phyloP scores from a whole-genome alignment of 176 grass and related monocot species.

The Eragrostis curvula region DNA sequence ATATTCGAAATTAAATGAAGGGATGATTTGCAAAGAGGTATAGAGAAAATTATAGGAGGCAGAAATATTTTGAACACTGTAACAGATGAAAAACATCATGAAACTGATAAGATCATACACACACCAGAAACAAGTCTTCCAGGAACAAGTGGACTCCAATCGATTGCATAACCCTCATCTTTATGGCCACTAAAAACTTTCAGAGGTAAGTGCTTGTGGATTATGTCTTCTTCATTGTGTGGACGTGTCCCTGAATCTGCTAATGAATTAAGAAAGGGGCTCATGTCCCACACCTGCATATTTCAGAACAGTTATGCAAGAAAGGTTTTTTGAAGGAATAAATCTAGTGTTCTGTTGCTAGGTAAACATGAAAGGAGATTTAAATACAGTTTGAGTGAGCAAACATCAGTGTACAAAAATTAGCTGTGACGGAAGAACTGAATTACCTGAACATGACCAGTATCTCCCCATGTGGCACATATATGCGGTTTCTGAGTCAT shows the following conservation, averaged over 20 bases:
- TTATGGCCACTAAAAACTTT: slow-evolving; percentile 86
- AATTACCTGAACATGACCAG: slow-evolving; percentile 92
- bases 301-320: slow-evolving; percentile 9
- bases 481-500: slow-evolving; percentile 86
- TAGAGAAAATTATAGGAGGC: neutral
- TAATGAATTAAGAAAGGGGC: slow-evolving; percentile 68
- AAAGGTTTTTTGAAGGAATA: neutral
- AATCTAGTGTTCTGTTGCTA: neutral
- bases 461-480: slow-evolving; percentile 88
- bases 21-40: neutral
- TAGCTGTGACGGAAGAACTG: neutral
- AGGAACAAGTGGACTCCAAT: slow-evolving; percentile 80
- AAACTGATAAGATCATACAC: slow-evolving; percentile 28
- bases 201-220: slow-evolving; percentile 60
- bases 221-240: slow-evolving; percentile 60
- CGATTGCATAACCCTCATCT: slow-evolving; percentile 91
- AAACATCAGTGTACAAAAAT: neutral
- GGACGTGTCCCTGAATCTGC: slow-evolving; percentile 62
- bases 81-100: slow-evolving; percentile 10
- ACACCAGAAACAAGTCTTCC: slow-evolving; percentile 94
- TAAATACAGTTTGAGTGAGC: slow-evolving; percentile 1
- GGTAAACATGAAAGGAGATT: neutral
- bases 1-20: slow-evolving; percentile 3
- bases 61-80: slow-evolving; percentile 10
- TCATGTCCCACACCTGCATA: slow-evolving; percentile 87